Percentiles rank a stretch among this genome's conserved stretches.
Conservation (phyloP, 2,329 filamentous ascomycete species). For the Hymenoscyphus repandus region DNA sequence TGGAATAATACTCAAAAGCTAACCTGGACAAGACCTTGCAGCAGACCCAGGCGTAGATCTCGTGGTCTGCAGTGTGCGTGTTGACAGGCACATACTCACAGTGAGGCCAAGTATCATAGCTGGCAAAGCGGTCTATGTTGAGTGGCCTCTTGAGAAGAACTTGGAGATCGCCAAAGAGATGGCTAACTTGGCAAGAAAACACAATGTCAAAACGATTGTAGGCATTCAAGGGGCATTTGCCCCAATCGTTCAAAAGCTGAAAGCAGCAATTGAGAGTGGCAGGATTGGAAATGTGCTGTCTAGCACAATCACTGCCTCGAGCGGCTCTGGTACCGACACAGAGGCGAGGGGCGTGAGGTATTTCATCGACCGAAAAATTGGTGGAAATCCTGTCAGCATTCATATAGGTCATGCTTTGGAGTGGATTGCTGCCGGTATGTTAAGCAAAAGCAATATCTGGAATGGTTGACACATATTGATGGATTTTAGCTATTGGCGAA, state of each 20-base stretch:
- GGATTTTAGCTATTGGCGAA: conserved; percentile 36
- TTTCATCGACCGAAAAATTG: conserved; percentile 42
- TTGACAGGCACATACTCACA: conserved; percentile 50
- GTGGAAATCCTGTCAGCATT: conserved; percentile 29
- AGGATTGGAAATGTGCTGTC: conserved; percentile 48
- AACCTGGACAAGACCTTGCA: conserved; percentile 35
- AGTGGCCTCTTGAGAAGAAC: conserved; percentile 53
- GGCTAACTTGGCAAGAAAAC: conserved; percentile 30
- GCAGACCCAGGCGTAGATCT: conserved; percentile 47
- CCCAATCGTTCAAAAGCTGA: conserved; percentile 40
- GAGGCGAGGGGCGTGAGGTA: conserved; percentile 37
- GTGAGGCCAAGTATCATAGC: conserved; percentile 45
- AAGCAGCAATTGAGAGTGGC: conserved; percentile 38
- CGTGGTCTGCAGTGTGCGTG: conserved; percentile 47
- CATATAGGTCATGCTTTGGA: conserved; percentile 36
- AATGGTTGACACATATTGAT: background rate
- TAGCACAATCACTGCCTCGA: conserved; percentile 4
- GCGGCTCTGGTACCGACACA: conserved; percentile 6
- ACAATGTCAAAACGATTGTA: conserved; percentile 38
- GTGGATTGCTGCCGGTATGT: conserved; percentile 34
- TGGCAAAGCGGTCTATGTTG: conserved; percentile 49
- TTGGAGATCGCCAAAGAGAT: conserved; percentile 38
- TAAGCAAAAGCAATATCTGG: background rate
- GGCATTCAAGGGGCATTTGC: conserved; percentile 46
- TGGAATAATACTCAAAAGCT: background rate